Percentiles rank a stretch among this genome's conserved stretches.
These are phyloP conservation scores for Entomortierella chlamydospora DNA, from an alignment of 192 early-diverging fungal genomes.

Conservation along the genomic window DNA sequence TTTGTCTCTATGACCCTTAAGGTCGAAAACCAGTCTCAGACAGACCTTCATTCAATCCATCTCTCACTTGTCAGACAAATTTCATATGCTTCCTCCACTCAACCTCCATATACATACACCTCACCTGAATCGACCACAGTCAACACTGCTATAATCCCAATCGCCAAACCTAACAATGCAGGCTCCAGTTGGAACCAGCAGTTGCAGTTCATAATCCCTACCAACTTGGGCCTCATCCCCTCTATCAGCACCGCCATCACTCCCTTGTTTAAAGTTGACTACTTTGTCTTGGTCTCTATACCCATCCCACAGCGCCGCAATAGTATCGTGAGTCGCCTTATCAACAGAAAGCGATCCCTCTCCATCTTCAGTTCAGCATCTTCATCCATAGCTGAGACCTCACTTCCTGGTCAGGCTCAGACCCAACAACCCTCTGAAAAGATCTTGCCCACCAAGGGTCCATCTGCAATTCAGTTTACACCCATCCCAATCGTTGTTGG, in stretches of 20 bases:
- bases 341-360: constrained; percentile 3
- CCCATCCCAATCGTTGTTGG: constrained; percentile 36
- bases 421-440: neutral
- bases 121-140: constrained; percentile 5
- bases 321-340: constrained; percentile 26
- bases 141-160: constrained; percentile 28
- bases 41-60: constrained; percentile 24
- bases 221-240: constrained; percentile 12
- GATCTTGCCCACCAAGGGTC: neutral
- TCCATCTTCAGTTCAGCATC: constrained; percentile 4
- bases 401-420: neutral
- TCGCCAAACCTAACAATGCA: constrained; percentile 18
- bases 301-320: constrained; percentile 19
- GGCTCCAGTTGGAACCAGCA: constrained; percentile 31
- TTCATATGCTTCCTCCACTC: constrained; percentile 4
- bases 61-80: constrained; percentile 27
- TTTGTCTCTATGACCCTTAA: constrained; percentile 17
- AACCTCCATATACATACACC: constrained; percentile 1
- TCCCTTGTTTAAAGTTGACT: constrained; percentile 26
- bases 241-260: constrained; percentile 17
- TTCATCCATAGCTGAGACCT: neutral
- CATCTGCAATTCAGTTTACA: constrained; percentile 3
- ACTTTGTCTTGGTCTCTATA: constrained; percentile 23
- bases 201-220: constrained; percentile 28
- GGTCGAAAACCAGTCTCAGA: constrained; percentile 22